Conservation (phyloP, 2,329 filamentous ascomycete species). For the Colletotrichum limetticola region DNA sequence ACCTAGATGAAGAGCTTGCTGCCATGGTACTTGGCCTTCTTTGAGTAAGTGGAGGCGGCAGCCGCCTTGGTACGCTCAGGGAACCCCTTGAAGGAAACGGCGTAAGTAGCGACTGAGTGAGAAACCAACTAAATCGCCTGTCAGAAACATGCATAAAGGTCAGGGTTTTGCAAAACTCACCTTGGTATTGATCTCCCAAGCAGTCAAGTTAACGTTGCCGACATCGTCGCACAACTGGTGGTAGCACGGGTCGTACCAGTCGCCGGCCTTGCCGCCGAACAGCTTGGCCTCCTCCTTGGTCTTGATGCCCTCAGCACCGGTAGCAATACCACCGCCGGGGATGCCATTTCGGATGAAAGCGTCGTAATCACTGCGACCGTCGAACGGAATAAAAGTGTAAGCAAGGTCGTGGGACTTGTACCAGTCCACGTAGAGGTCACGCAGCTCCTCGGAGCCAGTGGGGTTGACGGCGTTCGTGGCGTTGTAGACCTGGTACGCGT, state of each 20-base stretch:
- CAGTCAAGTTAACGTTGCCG: slow-evolving; percentile 66
- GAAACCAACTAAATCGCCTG: slow-evolving; percentile 66
- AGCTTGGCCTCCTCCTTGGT: slow-evolving; percentile 70
- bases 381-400: slow-evolving; percentile 78
- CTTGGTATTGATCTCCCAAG: slow-evolving; percentile 71
- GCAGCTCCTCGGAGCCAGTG: slow-evolving; percentile 75
- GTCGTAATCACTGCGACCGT: slow-evolving; percentile 83
- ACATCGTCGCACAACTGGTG: slow-evolving; percentile 71
- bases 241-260: slow-evolving; percentile 69
- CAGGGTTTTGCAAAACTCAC: slow-evolving; percentile 45
- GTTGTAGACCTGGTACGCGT: slow-evolving; percentile 75
- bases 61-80: slow-evolving; percentile 59
- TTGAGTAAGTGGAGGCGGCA: slow-evolving; percentile 43
- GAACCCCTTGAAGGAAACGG: slow-evolving; percentile 72
- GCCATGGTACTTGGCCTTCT: slow-evolving; percentile 60
- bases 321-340: slow-evolving; percentile 79
- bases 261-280: slow-evolving; percentile 78
- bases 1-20: slow-evolving; percentile 59
- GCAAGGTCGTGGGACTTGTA: slow-evolving; percentile 71
- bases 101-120: slow-evolving; percentile 78
- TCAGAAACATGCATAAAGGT: slow-evolving; percentile 32
- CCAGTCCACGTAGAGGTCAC: slow-evolving; percentile 75
- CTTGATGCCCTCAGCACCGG: slow-evolving; percentile 82
- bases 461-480: slow-evolving; percentile 78
- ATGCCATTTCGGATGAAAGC: slow-evolving; percentile 80